phyloP scores from a whole-genome alignment of 768 basidiomycete species.

The Clitopilus hobsonii region DNA sequence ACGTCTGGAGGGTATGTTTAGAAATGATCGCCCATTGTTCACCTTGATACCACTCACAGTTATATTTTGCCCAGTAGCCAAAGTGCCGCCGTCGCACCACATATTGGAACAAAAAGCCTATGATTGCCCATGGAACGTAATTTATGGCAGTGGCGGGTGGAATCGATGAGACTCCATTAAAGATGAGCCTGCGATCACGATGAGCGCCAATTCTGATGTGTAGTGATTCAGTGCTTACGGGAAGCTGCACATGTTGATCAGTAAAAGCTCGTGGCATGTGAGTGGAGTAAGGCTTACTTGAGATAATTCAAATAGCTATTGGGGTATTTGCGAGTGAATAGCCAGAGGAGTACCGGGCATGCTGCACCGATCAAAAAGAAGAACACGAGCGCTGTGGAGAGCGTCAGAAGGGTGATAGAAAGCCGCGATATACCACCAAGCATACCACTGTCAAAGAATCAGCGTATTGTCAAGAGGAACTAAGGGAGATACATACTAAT shows the following conservation, averaged over 20 bases:
- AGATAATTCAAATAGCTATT: conserved; percentile 60
- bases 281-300: conserved; percentile 40
- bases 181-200: conserved; percentile 51
- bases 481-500: conserved; percentile 43
- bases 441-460: conserved; percentile 14
- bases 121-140: conserved; percentile 73
- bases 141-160: conserved; percentile 86
- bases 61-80: conserved; percentile 75
- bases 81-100: conserved; percentile 63
- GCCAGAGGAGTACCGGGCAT: conserved; percentile 59
- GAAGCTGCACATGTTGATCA: conserved; percentile 28
- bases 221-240: no score
- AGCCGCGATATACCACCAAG: background rate
- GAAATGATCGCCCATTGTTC: background rate
- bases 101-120: conserved; percentile 77
- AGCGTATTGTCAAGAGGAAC: background rate
- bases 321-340: conserved; percentile 60
- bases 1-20: conserved; percentile 41
- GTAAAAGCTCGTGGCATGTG: background rate
- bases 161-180: conserved; percentile 62
- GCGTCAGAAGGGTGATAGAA: background rate
- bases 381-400: conserved; percentile 43
- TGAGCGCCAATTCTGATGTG: no score
- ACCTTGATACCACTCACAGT: conserved; percentile 41
- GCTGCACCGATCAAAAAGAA: conserved; percentile 75